A percentile compares a stretch with the other conserved stretches of the same genome.
These are phyloP conservation scores for Earliella scabrosa DNA, from an alignment of 1,284 basidiomycete species.

Conservation along the genomic window DNA sequence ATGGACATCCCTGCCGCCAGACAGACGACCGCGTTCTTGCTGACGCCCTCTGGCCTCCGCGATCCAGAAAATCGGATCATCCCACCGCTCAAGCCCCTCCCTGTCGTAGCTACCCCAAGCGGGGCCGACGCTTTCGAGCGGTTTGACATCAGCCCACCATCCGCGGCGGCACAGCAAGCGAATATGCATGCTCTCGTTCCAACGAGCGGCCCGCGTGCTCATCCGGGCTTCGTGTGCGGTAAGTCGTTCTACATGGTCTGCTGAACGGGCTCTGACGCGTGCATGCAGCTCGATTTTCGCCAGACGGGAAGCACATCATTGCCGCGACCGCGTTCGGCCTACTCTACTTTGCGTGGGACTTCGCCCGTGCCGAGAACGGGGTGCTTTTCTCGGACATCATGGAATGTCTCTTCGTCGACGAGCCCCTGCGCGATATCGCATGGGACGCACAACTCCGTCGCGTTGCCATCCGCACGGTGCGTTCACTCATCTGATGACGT, in stretches of 20 bases:
- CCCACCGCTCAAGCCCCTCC: neutral
- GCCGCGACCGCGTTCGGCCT: constrained; percentile 26
- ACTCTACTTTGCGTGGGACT: constrained; percentile 28
- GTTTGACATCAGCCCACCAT: constrained; percentile 3
- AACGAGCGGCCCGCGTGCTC: constrained; percentile 1
- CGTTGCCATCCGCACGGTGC: constrained; percentile 18
- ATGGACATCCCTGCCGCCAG: constrained; percentile 15
- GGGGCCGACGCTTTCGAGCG: constrained; percentile 5
- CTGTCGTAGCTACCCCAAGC: neutral
- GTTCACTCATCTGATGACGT: neutral
- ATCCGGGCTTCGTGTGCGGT: neutral
- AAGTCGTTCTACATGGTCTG: neutral
- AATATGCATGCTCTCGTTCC: constrained; percentile 9
- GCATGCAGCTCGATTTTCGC: constrained; percentile 23
- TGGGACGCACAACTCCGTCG: constrained; percentile 20
- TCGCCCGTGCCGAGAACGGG: constrained; percentile 21
- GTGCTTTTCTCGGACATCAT: constrained; percentile 13
- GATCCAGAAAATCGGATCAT: neutral
- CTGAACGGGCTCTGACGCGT: neutral
- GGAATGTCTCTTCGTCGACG: constrained; percentile 14
- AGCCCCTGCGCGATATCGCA: constrained; percentile 16
- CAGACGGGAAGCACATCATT: constrained; percentile 28
- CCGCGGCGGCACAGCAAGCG: constrained; percentile 3
- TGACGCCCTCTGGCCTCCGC: neutral
- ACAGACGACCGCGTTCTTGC: constrained; percentile 3